A percentile compares a stretch with the other conserved stretches of the same genome.
These are phyloP conservation scores for Globisporangium echinulatum DNA, from an alignment of 352 stramenopile genomes.

Conservation along the genomic window DNA sequence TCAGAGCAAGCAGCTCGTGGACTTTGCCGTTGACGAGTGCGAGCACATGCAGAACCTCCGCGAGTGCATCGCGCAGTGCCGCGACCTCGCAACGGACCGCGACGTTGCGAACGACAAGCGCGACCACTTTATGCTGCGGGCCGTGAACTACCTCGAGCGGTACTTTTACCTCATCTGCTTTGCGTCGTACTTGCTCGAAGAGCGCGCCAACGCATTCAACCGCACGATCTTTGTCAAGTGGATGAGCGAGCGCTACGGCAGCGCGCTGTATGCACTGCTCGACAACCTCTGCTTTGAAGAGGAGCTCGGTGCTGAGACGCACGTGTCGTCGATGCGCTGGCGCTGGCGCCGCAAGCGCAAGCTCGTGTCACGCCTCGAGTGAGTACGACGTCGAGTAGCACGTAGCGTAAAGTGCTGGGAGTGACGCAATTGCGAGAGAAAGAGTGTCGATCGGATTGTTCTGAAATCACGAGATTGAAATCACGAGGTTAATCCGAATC, in stretches of 20 bases:
- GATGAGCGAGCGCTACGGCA: constrained; percentile 82
- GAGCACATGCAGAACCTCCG: constrained; percentile 84
- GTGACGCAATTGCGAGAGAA: no score
- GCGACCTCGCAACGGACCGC: constrained; percentile 66
- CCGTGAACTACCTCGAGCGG: constrained; percentile 85
- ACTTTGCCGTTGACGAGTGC: constrained; percentile 71
- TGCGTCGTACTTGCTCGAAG: constrained; percentile 77
- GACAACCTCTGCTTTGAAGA: constrained; percentile 86
- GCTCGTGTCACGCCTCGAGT: constrained; percentile 75
- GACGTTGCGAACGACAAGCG: constrained; percentile 60
- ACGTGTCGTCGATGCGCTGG: constrained; percentile 83
- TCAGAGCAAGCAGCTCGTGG: constrained; percentile 54
- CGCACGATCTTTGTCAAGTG: constrained; percentile 64
- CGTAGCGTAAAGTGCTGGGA: no score
- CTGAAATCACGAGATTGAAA: no score
- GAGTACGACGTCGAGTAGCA: neutral
- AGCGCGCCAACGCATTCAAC: constrained; percentile 46
- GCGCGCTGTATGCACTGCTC: constrained; percentile 76
- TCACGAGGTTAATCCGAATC: no score
- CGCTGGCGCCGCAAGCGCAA: constrained; percentile 85
- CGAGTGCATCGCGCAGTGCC: constrained; percentile 77
- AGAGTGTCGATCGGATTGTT: no score
- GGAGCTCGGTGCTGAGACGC: constrained; percentile 67
- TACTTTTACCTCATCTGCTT: constrained; percentile 91
- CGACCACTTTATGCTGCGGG: constrained; percentile 77